phyloP scores from a whole-genome alignment of 768 basidiomycete species.

The Mycena albidolilacea region DNA sequence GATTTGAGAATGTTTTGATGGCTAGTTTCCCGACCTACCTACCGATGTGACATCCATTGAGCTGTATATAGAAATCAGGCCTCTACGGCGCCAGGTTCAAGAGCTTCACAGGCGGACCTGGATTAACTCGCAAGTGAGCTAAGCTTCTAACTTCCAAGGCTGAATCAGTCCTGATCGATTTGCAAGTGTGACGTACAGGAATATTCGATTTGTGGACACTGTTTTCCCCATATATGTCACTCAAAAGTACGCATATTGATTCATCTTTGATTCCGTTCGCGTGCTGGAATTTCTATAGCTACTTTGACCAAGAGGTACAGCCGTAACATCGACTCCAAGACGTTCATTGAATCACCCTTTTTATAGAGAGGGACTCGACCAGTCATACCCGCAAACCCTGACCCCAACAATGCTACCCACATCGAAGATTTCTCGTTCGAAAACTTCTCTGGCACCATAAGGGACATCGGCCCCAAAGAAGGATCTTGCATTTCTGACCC shows the following conservation, averaged over 20 bases:
- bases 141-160: slow-evolving; percentile 11
- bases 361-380: slow-evolving; percentile 21
- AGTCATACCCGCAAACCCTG: slow-evolving; percentile 28
- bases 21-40: slow-evolving; percentile 18
- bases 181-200: slow-evolving; percentile 30
- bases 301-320: slow-evolving; percentile 31
- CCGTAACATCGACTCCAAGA: slow-evolving; percentile 14
- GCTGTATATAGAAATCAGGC: slow-evolving; percentile 43
- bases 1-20: slow-evolving; percentile 32
- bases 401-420: slow-evolving; percentile 31
- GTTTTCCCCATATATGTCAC: slow-evolving; percentile 33
- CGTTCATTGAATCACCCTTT: slow-evolving; percentile 5
- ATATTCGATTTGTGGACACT: slow-evolving; percentile 33
- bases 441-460: slow-evolving; percentile 31
- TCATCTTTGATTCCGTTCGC: slow-evolving; percentile 9
- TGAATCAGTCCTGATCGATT: slow-evolving; percentile 22
- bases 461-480: slow-evolving; percentile 28
- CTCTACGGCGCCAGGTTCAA: slow-evolving; percentile 58
- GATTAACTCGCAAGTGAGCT: slow-evolving; percentile 52
- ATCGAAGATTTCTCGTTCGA: slow-evolving; percentile 30
- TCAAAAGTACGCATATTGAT: slow-evolving; percentile 32
- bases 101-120: slow-evolving; percentile 58
- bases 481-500: slow-evolving; percentile 32
- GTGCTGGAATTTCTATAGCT: slow-evolving; percentile 19
- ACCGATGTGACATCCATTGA: slow-evolving; percentile 25